Conservation (phyloP, 2,329 filamentous ascomycete genomes). For the Ceratocystis ficicola region DNA sequence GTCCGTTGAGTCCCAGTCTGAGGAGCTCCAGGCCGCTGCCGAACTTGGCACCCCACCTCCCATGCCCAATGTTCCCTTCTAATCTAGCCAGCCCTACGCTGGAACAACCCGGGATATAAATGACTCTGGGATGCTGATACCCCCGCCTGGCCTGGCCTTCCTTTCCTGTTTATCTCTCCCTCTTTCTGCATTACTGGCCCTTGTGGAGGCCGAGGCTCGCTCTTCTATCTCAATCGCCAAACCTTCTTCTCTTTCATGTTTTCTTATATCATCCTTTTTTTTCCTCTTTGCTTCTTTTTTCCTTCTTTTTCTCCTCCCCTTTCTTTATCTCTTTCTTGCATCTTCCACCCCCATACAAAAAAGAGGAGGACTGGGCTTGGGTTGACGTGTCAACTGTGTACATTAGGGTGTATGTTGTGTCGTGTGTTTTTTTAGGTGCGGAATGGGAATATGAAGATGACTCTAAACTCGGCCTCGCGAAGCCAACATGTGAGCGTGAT, state of each 20-base stretch:
- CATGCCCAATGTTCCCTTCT: constrained; percentile 54
- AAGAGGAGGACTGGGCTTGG: constrained; percentile 8
- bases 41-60: constrained; percentile 43
- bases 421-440: constrained; percentile 14
- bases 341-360: constrained; percentile 6
- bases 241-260: constrained; percentile 15
- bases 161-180: background rate
- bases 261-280: constrained; percentile 13
- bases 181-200: background rate
- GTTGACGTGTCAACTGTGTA: constrained; percentile 20
- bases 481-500: background rate
- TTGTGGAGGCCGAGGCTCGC: background rate
- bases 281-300: constrained; percentile 10
- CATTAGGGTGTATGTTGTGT: constrained; percentile 19
- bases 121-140: constrained; percentile 3
- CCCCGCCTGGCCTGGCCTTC: background rate
- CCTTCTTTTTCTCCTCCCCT: background rate
- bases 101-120: background rate
- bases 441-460: constrained; percentile 20
- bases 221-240: constrained; percentile 14
- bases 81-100: constrained; percentile 28
- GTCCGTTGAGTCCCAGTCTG: constrained; percentile 73
- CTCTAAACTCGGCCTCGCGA: background rate
- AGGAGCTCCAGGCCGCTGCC: constrained; percentile 80
- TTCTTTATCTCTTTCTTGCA: background rate